Base-by-base conservation (phyloP, 345 rosid species). In the Mercurialis annua region DNA sequence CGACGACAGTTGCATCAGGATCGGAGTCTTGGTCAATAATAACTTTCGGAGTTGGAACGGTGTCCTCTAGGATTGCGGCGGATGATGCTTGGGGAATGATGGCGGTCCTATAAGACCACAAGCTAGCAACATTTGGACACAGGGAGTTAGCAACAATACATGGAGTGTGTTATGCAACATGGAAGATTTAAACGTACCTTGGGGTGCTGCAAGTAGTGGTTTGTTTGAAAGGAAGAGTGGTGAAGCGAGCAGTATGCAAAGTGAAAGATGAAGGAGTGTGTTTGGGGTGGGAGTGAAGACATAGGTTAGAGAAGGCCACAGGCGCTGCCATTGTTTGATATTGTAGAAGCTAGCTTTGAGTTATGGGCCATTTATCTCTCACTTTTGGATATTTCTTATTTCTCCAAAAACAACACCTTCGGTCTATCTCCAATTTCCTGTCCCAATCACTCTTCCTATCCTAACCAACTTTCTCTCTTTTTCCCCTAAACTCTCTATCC, bases 21-120 rank as follows among this genome's bases (percentile, higher is more conserved):
- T 94, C 96, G 31, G 97, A 87, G 77, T 94, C 99, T 72, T 81
- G 94, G 76, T 94, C 97, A 52, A 94, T 85, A 76, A 94, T 87
- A 67, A 94, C 99, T 63, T 82, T 92, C 14, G 99, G 99, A 61
- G 86, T 90, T 60, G 98, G 98, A 62, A 87, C 73, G 31, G 73
- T 72, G 43, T 88, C 97, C 98, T 90, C 90, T 58, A 92, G 63
- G 40, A 94, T 84, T 48, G 96, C 69, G 62, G 93, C 83, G 38
- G 90, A 74, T 40, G 87, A 81, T 58, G 93, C 96, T 77, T 69
- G 80, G 26, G 75, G 76, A 77, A 78, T 56, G 49, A 75, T 55
- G 61, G 61, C 43, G 26, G 65, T 68, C 68, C 66, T 77, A 62
- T 84, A 76, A 66, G 81, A 59, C 12, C 80, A 69, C 71, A 85